Base-by-base conservation (phyloP, 1,284 basidiomycete genomes). In the Boletellus dicymbophilus region DNA sequence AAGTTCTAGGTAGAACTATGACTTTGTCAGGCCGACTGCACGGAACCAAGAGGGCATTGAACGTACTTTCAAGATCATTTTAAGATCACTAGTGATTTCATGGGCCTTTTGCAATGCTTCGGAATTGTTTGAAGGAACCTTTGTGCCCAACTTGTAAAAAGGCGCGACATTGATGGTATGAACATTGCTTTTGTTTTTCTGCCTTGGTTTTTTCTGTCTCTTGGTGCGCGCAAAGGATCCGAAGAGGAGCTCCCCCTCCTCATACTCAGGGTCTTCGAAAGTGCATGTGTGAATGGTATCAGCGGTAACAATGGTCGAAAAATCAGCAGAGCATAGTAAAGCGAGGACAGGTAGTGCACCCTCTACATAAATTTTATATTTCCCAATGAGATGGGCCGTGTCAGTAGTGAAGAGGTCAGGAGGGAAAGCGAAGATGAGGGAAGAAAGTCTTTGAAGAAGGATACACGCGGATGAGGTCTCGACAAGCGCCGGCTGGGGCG, bases 1-100 rank as follows among this genome's bases (percentile, higher is more conserved):
- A 3, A 60, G 50, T n/a, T 51, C 48, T 9, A 69, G 52, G 43
- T 48, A 67, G 12, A 53, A 64, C 64, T 69, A 41, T 8, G 6
- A 16, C 47, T 20, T 18, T n/a, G 22, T 60, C 27, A 49, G 20
- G 10, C 9, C 1, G 13, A 13, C 26, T 22, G 13, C 15, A 8
- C n/a, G 11, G 8, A 25, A 37, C 8, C 3, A 16, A 51, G 10
- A 3, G 18, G 6, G 3, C 3, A 36, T 23, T 0, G 10, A n/a
- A 53, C 62, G 0, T 13, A 75, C 74, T 50, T 63, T 39, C 8
- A 77, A 41, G 33, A 61, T 57, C 5, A 13, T n/a, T 47, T 60
- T 66, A 40, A 71, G 65, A 2, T 59, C 20, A 1, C 20, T 15
- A 0, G 64, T 41, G 12, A 76, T 57, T 7, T 54, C 28, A 1